Evolutionary conservation across 139 green algal genomes (phyloP), one percentile per base, ranked within the genome.

Genomic region (Chlamydomonas incerta): DNA sequence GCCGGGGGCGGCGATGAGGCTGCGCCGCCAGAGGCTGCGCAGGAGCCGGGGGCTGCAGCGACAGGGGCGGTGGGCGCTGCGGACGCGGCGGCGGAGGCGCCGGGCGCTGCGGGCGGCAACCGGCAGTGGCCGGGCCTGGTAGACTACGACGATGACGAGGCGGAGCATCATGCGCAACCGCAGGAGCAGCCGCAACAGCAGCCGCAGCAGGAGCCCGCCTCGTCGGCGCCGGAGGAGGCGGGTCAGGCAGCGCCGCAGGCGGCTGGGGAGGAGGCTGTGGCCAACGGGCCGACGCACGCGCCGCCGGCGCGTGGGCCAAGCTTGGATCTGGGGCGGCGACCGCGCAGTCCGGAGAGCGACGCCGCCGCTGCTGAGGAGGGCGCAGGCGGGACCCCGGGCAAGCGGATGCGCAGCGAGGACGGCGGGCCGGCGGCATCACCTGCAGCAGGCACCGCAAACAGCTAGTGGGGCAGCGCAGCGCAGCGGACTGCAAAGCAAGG

Each of bases 131-230:
- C 71, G 4, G 80, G 41, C 2, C 73, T 93, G n/a, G 90, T 90
- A 23, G 90, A 92, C 34, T 92, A 92, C 70, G 87, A 82, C 1
- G 90, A 93, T 21, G 91, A 93, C 28, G 88, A 92, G 31, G 86
- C 90, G 11, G 89, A 57, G 71, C 47, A 35, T 10, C 63, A 87
- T 28, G 47, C 57, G 23, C 73, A 83, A 65, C 73, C n/a, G 20
- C 26, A 23, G 65, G 74, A 46, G 65, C 46, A 76, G 63, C 46
- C 15, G 31, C 31, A 68, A 24, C 31, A 29, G 70, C 24, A 74
- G 57, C 81, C 73, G 5, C 37, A 69, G 35, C 41, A 77, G 50
- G 34, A 67, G 57, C 74, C 57, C 2, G 55, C 9, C 20, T 6
- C 4, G 55, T 24, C 55, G 9, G 55, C 55, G 55, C 55, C 55